Percentiles rank a stretch among this genome's conserved stretches.
Evolutionary conservation across 768 basidiomycete genomes (phyloP).

Genomic region (Exidia glandulosa): DNA sequence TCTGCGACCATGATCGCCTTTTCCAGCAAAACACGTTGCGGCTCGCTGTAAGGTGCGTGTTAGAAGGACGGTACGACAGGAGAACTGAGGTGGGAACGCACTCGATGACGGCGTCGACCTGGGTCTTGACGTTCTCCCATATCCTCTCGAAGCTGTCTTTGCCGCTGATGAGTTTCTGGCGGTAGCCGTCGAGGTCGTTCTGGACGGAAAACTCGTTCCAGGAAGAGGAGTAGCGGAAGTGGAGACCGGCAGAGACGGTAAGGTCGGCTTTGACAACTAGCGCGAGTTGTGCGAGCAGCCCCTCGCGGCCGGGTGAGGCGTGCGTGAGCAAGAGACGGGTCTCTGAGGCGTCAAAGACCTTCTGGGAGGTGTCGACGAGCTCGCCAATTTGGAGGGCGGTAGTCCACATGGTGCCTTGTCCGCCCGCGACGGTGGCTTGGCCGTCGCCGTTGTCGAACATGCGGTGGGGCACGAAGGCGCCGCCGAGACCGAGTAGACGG

Average conservation of each 20-base stretch:
- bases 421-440: slow-evolving; percentile 92
- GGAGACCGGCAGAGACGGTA: slow-evolving; percentile 86
- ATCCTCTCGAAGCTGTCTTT: slow-evolving; percentile 81
- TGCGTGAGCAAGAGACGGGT: slow-evolving; percentile 91
- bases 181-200: slow-evolving; percentile 78
- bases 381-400: slow-evolving; percentile 96
- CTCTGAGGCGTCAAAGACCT: slow-evolving; percentile 85
- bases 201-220: slow-evolving; percentile 98
- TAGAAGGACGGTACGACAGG: neutral
- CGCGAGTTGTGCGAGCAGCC: slow-evolving; percentile 81
- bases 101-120: slow-evolving; percentile 88
- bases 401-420: slow-evolving; percentile 98
- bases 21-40: slow-evolving; percentile 77
- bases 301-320: slow-evolving; percentile 85
- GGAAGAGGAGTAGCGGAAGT: slow-evolving; percentile 92
- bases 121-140: slow-evolving; percentile 88
- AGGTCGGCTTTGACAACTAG: slow-evolving; percentile 90
- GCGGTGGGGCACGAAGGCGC: slow-evolving; percentile 90
- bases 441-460: slow-evolving; percentile 93
- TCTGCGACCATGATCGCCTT: slow-evolving; percentile 82
- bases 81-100: slow-evolving; percentile 12
- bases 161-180: slow-evolving; percentile 63
- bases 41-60: slow-evolving; percentile 31
- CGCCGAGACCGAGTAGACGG: slow-evolving; percentile 89
- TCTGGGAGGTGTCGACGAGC: slow-evolving; percentile 92